Conservation (phyloP, 306 rosid species). For the Lupinus albus region DNA sequence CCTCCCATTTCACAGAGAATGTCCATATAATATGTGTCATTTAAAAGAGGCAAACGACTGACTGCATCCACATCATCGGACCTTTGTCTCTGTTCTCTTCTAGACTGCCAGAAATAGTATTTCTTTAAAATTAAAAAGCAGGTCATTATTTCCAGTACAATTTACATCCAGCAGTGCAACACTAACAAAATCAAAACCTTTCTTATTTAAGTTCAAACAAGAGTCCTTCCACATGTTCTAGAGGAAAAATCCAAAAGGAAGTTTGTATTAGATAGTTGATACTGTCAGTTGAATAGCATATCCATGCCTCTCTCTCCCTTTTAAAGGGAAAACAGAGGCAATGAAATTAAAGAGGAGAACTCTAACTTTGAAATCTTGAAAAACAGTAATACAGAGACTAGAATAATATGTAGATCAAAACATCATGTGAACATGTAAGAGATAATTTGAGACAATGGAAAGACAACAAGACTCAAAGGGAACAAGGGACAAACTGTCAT, state of each 20-base stretch:
- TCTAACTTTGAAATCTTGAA: slow-evolving; percentile 18
- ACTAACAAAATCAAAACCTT: slow-evolving; percentile 25
- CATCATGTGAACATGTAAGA: slow-evolving; percentile 15
- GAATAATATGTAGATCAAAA: slow-evolving; percentile 30
- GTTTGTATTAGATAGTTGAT: background rate
- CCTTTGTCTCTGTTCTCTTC: slow-evolving; percentile 67
- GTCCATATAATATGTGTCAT: slow-evolving; percentile 67
- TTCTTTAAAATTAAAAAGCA: no score
- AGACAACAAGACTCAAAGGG: slow-evolving; percentile 10
- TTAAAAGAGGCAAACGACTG: slow-evolving; percentile 73
- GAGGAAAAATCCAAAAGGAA: slow-evolving; percentile 34
- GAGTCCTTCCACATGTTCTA: slow-evolving; percentile 26
- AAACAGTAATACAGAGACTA: slow-evolving; percentile 11
- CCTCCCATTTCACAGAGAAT: slow-evolving; percentile 94
- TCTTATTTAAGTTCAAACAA: slow-evolving; percentile 31
- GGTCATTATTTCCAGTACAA: background rate
- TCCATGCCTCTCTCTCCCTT: slow-evolving; percentile 16
- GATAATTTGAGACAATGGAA: background rate
- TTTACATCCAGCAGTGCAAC: slow-evolving; percentile 16
- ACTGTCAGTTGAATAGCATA: slow-evolving; percentile 17
- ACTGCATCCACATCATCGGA: slow-evolving; percentile 95
- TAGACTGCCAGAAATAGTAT: slow-evolving; percentile 60
- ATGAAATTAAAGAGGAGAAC: slow-evolving; percentile 30
- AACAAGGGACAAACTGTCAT: background rate
- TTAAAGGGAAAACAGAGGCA: slow-evolving; percentile 24